Percentiles rank a stretch among this genome's conserved stretches.
These are phyloP conservation scores for Onygena corvina DNA, from an alignment of 2,329 filamentous ascomycete genomes.

Conservation along the genomic window DNA sequence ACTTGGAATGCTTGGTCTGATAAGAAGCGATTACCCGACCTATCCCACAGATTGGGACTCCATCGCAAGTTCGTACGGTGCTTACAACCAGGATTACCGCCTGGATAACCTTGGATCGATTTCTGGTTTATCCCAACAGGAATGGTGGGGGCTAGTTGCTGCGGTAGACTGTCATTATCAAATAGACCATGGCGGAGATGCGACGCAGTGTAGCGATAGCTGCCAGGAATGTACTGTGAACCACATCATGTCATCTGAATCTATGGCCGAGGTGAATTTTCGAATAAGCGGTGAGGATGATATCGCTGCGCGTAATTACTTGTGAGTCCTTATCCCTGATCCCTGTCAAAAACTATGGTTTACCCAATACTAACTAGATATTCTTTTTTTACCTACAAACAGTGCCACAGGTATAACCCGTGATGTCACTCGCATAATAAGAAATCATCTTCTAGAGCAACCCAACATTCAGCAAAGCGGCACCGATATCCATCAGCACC, in stretches of 20 bases:
- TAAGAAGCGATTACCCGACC: slow-evolving; percentile 22
- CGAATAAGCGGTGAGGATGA: slow-evolving; percentile 26
- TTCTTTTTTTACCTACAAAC: slow-evolving; percentile 2
- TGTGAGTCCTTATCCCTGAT: slow-evolving; percentile 23
- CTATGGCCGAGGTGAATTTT: slow-evolving; percentile 25
- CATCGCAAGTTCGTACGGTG: slow-evolving; percentile 27
- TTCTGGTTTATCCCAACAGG: slow-evolving; percentile 31
- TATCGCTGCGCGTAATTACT: slow-evolving; percentile 28
- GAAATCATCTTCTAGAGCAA: slow-evolving; percentile 22
- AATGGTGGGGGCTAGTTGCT: slow-evolving; percentile 34
- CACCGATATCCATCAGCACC: slow-evolving; percentile 10
- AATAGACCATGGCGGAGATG: slow-evolving; percentile 27
- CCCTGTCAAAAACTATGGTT: neutral
- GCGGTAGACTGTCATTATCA: slow-evolving; percentile 36
- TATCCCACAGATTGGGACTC: slow-evolving; percentile 31
- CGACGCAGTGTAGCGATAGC: slow-evolving; percentile 20
- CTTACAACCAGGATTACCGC: slow-evolving; percentile 30
- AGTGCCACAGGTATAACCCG: slow-evolving; percentile 33
- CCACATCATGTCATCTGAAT: slow-evolving; percentile 28
- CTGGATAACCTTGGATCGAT: slow-evolving; percentile 33
- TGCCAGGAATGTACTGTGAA: slow-evolving; percentile 29
- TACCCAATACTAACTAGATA: slow-evolving; percentile 13
- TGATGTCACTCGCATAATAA: slow-evolving; percentile 33
- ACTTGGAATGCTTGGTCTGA: slow-evolving; percentile 26
- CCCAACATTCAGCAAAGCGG: slow-evolving; percentile 3